Evolutionary conservation across 345 rosid genomes (phyloP), one percentile per base, ranked within the genome.

Genomic region (Abelmoschus esculentus): DNA sequence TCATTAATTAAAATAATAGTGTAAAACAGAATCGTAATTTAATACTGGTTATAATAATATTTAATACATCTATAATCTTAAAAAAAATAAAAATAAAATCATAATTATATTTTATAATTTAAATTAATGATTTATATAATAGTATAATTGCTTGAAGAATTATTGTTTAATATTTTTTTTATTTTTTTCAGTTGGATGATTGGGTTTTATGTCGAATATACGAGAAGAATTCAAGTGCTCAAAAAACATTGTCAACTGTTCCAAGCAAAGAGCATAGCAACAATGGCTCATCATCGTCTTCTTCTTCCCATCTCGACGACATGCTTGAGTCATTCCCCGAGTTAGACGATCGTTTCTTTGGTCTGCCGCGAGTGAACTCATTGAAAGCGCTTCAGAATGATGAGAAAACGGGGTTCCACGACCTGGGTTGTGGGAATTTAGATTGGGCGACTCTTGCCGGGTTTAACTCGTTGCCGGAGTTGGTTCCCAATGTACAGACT

Each of bases 191-290:
- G 99, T 74, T 95, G 75, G 99, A 91, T 74, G 99, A 95, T 6
- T 95, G 99, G 99, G 99, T 95, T 5, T 66, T 95, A 28, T 91
- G 99, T 52, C 85, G 99, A 66, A 91, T 95, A 32, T 95, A 91
- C 74, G 87, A 88, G 81, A 95, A 95, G 84, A 82, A 84, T 66
- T 71, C 93, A 54, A 77, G 96, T 70, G 72, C 82, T 14, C 90
- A 88, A 40, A 91, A 83, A 40, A 73, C 81, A 5, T 36, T 75
- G 72, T 67, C 61, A 5, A 69, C 70, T 26, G 54, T 76, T 69
- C 64, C 89, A 9, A 85, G 83, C 85, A 85, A 80, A 75, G 97
- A 95, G 67, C 80, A 79, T 59, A 88, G 93, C 83, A 76, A 77
- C 64, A 83, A 84, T 38, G 87, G 81, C 13, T 81, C 93, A 3